Percentiles rank a stretch among this genome's conserved stretches.
Conservation (phyloP, 352 stramenopile genomes). For the Phytophthora aleatoria region DNA sequence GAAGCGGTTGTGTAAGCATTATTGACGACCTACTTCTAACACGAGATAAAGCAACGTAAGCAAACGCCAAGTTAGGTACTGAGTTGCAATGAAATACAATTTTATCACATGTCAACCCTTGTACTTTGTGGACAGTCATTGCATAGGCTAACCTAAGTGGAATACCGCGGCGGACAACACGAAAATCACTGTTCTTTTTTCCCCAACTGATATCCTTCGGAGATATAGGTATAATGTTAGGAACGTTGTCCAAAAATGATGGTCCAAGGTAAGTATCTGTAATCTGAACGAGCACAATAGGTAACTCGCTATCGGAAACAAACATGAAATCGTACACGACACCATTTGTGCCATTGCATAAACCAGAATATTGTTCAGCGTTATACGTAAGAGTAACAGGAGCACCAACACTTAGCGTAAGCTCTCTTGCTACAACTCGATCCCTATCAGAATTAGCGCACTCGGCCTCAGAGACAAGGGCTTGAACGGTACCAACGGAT, state of each 20-base stretch:
- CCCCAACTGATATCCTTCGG: neutral
- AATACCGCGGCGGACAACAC: neutral
- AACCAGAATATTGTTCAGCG: neutral
- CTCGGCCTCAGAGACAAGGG: neutral
- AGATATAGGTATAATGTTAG: neutral
- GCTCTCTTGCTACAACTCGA: neutral
- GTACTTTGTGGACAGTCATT: neutral
- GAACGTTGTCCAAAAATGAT: neutral
- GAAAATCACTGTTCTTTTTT: neutral
- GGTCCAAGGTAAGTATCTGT: neutral
- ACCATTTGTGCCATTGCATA: neutral
- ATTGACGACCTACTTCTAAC: neutral
- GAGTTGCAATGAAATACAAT: neutral
- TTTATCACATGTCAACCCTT: neutral
- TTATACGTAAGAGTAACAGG: constrained; percentile 1
- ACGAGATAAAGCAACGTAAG: constrained; percentile 1
- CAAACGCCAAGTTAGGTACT: neutral
- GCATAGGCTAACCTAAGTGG: neutral
- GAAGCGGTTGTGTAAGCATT: no score
- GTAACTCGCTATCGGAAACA: neutral
- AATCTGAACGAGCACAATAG: neutral
- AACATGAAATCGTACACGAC: neutral
- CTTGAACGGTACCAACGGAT: neutral
- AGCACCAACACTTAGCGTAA: neutral
- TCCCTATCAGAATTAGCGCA: neutral